Evolutionary conservation across 2,329 filamentous ascomycete species (phyloP).

Genomic region (Colletotrichum falcatum): DNA sequence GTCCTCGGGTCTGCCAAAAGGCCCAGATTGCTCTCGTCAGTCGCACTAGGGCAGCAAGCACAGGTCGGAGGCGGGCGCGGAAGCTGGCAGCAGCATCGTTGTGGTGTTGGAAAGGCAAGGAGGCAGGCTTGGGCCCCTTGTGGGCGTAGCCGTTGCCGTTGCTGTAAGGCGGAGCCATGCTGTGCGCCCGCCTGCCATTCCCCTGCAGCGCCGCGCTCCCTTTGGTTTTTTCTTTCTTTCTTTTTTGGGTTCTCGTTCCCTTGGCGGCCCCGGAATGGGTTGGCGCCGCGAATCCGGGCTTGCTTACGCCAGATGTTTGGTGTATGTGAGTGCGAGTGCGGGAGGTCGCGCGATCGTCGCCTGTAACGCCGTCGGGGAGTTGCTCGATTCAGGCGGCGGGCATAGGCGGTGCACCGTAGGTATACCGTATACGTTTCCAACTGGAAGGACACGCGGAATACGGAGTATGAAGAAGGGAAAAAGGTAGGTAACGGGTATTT

Average conservation of each 20-base stretch:
- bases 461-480: too few relatives aligned
- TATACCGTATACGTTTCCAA: background rate
- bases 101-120: constrained; percentile 38
- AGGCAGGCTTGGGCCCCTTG: constrained; percentile 32
- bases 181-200: constrained; percentile 46
- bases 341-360: constrained; percentile 35
- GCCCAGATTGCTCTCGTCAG: constrained; percentile 25
- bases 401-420: too few relatives aligned
- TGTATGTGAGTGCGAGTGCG: constrained; percentile 12
- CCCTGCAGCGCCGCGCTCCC: constrained; percentile 34
- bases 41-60: constrained; percentile 22
- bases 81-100: constrained; percentile 42
- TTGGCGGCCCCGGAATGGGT: constrained; percentile 28
- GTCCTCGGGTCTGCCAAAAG: constrained; percentile 37
- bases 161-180: constrained; percentile 54
- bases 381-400: constrained; percentile 9
- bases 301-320: constrained; percentile 23
- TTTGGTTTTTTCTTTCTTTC: constrained; percentile 3
- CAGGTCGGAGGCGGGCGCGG: constrained; percentile 39
- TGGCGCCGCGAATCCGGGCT: constrained; percentile 23
- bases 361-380: constrained; percentile 14
- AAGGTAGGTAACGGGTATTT: too few relatives aligned
- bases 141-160: constrained; percentile 47
- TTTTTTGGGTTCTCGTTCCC: constrained; percentile 2
- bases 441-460: background rate